phyloP scores from a whole-genome alignment of 106 monocot genomes.

The Dactylorhiza incarnata region DNA sequence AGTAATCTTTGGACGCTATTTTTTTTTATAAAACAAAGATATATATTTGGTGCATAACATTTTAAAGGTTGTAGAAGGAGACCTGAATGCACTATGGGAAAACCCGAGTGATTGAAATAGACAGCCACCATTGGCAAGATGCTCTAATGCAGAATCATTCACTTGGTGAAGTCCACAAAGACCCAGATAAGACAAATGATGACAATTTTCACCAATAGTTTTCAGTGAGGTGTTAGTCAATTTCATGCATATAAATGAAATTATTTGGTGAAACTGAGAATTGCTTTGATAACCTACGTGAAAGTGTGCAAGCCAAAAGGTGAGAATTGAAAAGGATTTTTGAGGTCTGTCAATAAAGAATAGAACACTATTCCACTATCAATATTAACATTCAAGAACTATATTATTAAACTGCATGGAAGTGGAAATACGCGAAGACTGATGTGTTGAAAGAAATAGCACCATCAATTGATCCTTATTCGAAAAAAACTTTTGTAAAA shows the following conservation, averaged over 20 bases:
- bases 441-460: not conserved
- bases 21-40: not conserved
- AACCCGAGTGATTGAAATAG: conserved; percentile 51
- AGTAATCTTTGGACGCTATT: not conserved
- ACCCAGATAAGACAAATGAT: conserved; percentile 39
- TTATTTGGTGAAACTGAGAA: not conserved
- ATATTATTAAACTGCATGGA: not conserved
- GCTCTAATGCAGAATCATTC: conserved; percentile 49
- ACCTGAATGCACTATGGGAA: conserved; percentile 61
- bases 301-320: no score
- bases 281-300: not conserved
- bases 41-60: not conserved
- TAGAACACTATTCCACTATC: not conserved
- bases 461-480: not conserved
- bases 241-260: conserved; percentile 32
- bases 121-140: conserved; percentile 63
- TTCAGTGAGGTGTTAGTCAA: conserved; percentile 45
- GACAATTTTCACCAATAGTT: conserved; percentile 51
- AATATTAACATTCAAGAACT: not conserved
- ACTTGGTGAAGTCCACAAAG: conserved; percentile 49
- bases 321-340: not conserved
- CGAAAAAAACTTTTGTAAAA: not conserved
- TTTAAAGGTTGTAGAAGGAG: not conserved
- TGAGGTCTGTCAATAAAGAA: not conserved
- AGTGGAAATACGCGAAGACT: not conserved